A percentile compares a stretch with the other conserved stretches of the same genome.
Conservation (phyloP, 1,284 basidiomycete species). For the Gomphus bonarii region DNA sequence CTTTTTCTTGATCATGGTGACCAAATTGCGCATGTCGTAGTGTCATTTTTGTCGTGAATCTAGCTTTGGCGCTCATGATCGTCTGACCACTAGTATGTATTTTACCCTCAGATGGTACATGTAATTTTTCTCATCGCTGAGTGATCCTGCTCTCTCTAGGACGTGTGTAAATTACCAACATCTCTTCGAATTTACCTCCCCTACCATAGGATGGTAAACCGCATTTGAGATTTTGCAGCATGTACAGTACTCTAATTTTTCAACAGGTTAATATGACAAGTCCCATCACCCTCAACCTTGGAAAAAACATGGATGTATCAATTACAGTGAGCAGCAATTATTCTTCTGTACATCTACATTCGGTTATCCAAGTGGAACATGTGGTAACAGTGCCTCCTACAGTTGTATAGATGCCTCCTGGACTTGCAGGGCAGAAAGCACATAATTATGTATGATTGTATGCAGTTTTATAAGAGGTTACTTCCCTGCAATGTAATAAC, state of each 20-base stretch:
- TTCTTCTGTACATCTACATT: background rate
- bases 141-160: background rate
- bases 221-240: slow-evolving; percentile 16
- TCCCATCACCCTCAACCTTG: slow-evolving; percentile 37
- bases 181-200: background rate
- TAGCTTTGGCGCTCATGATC: slow-evolving; percentile 44
- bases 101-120: background rate
- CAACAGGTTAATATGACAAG: slow-evolving; percentile 41
- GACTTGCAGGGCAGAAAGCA: background rate
- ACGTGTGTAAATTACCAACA: slow-evolving; percentile 15
- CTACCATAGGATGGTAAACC: slow-evolving; percentile 16
- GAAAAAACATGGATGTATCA: slow-evolving; percentile 29
- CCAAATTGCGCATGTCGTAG: slow-evolving; percentile 19
- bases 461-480: background rate
- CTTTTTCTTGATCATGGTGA: background rate
- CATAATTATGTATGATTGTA: background rate
- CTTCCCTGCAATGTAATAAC: too few species aligned
- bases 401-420: background rate
- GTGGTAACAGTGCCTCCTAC: background rate
- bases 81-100: slow-evolving; percentile 23
- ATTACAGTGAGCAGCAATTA: background rate
- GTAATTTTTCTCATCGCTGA: background rate
- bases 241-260: background rate
- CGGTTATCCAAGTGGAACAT: background rate
- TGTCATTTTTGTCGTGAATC: slow-evolving; percentile 41